Conservation (phyloP, 2,329 filamentous ascomycete species). For the Aspergillus calidoustus region DNA sequence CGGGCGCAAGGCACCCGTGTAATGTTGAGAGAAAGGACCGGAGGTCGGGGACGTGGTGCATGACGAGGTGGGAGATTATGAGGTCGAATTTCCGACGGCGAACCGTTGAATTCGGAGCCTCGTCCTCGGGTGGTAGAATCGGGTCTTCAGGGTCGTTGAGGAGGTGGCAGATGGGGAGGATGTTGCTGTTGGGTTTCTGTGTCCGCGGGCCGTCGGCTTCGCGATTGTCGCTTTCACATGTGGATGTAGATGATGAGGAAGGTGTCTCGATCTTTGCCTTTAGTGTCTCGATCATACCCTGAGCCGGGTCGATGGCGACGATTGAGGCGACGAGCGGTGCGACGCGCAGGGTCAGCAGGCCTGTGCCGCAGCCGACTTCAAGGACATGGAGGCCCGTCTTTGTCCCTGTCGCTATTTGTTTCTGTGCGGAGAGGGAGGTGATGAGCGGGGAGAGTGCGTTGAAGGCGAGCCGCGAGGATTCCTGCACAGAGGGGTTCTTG, state of each 20-base stretch:
- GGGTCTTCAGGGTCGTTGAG: conserved; percentile 57
- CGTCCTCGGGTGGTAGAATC: conserved; percentile 42
- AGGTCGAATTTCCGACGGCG: conserved; percentile 54
- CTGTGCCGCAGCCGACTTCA: conserved; percentile 63
- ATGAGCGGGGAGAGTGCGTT: conserved; percentile 48
- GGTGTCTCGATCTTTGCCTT: conserved; percentile 28
- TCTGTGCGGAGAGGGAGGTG: conserved; percentile 25
- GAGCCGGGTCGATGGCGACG: conserved; percentile 59
- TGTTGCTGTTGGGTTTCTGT: too few species aligned
- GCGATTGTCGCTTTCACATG: neutral
- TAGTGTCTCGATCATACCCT: conserved; percentile 61
- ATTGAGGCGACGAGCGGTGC: conserved; percentile 54
- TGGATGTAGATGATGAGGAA: neutral
- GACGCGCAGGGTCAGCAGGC: conserved; percentile 56
- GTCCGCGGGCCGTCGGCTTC: conserved; percentile 25
- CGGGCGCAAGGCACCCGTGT: conserved; percentile 52
- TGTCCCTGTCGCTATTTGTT: neutral
- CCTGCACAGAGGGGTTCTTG: conserved; percentile 55
- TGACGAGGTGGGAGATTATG: conserved; percentile 57
- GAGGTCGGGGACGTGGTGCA: conserved; percentile 60
- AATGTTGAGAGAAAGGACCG: conserved; percentile 51
- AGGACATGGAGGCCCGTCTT: conserved; percentile 49
- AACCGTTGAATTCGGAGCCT: conserved; percentile 29
- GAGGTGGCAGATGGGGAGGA: conserved; percentile 52
- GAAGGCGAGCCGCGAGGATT: conserved; percentile 50